Percentiles rank a stretch among this genome's conserved stretches.
Evolutionary conservation across 177 flowering plant species (phyloP).

Genomic region (Vitis hybrid): DNA sequence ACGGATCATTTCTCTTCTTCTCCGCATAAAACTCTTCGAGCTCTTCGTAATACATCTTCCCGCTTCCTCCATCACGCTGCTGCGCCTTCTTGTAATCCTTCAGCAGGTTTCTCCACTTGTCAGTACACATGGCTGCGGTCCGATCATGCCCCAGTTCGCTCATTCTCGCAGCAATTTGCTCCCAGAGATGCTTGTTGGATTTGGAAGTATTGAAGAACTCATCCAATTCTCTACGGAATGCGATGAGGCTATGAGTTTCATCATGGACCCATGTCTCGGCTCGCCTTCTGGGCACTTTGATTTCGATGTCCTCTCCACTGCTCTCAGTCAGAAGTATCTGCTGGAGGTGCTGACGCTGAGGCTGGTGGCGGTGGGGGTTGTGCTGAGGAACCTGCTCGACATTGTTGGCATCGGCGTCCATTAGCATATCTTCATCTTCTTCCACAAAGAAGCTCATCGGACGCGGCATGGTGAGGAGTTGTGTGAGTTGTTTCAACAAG

Average conservation of each 20-base stretch:
- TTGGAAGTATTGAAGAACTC: conserved; percentile 84
- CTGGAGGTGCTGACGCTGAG: conserved; percentile 12
- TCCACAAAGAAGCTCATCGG: too few species aligned
- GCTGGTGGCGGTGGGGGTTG: too few species aligned
- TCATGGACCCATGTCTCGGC: conserved; percentile 92
- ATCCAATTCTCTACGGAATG: conserved; percentile 72
- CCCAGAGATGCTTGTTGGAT: conserved; percentile 97
- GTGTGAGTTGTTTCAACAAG: too few species aligned
- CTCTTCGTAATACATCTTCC: conserved; percentile 79
- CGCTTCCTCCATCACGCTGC: conserved; percentile 44
- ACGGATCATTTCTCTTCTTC: conserved; percentile 46
- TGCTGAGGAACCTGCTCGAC: too few species aligned
- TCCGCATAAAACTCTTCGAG: conserved; percentile 77
- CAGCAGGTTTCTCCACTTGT: conserved; percentile 48
- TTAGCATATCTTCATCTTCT: too few species aligned
- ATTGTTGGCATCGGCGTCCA: too few species aligned
- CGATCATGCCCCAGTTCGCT: conserved; percentile 87
- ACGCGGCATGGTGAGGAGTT: too few species aligned
- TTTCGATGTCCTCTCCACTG: conserved; percentile 38
- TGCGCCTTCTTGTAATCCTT: conserved; percentile 91
- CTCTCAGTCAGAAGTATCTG: conserved; percentile 34
- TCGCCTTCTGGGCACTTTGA: conserved; percentile 35
- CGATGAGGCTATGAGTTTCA: conserved; percentile 70
- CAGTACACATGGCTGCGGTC: conserved; percentile 59
- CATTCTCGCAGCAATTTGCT: conserved; percentile 88